Evolutionary conservation across 768 basidiomycete species (phyloP).

Genomic region (Macrolepiota dolichaula): DNA sequence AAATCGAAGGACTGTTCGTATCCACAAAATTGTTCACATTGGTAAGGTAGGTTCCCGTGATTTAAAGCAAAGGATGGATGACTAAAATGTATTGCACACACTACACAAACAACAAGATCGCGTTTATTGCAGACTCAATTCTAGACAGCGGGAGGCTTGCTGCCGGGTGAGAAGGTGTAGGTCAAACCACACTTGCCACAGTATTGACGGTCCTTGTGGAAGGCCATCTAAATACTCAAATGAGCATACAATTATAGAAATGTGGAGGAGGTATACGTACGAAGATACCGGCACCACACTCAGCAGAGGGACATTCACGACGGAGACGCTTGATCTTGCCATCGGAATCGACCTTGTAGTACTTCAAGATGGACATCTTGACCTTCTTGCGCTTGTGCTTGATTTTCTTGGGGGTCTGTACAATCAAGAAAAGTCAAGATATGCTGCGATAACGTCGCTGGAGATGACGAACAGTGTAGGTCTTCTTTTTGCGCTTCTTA

Average conservation of each 20-base stretch:
- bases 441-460: not conserved
- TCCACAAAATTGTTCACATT: not conserved
- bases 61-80: not conserved
- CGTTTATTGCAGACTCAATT: not conserved
- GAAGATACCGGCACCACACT: conserved; percentile 84
- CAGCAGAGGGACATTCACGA: conserved; percentile 88
- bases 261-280: conserved; percentile 41
- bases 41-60: not conserved
- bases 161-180: conserved; percentile 79
- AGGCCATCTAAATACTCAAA: conserved; percentile 75
- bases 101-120: not conserved
- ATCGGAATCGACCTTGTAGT: conserved; percentile 99
- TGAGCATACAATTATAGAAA: conserved; percentile 15
- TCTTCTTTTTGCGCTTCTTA: conserved; percentile 99
- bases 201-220: conserved; percentile 97
- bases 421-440: conserved; percentile 1
- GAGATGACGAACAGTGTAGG: conserved; percentile 77
- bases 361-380: conserved; percentile 99
- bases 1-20: not conserved
- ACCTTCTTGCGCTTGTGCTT: conserved; percentile 99
- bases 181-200: conserved; percentile 94
- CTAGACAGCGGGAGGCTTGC: conserved; percentile 73
- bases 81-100: not conserved
- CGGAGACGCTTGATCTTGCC: conserved; percentile 99
- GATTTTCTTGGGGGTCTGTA: conserved; percentile 95